Evolutionary conservation across 208 protist species (phyloP).

Genomic region (Lotmaria passim): DNA sequence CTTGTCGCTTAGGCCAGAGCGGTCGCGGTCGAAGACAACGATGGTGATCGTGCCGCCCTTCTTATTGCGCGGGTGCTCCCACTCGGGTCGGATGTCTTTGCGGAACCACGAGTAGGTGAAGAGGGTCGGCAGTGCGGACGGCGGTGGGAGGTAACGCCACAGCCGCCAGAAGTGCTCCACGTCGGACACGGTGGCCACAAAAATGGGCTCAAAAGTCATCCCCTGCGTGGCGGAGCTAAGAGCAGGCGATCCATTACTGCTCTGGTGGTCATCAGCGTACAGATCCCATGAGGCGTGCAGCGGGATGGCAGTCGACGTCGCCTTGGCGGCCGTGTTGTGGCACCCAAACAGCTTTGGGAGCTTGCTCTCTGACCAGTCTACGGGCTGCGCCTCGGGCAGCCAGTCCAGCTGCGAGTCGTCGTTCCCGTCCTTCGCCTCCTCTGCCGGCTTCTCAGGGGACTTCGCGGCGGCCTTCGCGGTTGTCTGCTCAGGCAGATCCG

Average conservation of each 20-base stretch:
- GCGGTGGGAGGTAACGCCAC: conserved; percentile 73
- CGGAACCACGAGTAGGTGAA: conserved; percentile 91
- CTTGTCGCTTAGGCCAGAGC: conserved; percentile 70
- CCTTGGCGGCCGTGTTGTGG: conserved; percentile 60
- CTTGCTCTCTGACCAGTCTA: conserved; percentile 55
- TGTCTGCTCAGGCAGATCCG: conserved; percentile 10
- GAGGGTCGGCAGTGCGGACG: conserved; percentile 55
- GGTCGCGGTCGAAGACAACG: conserved; percentile 83
- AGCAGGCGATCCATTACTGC: conserved; percentile 22
- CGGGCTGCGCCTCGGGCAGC: conserved; percentile 40
- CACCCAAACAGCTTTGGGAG: conserved; percentile 66
- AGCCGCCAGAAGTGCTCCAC: conserved; percentile 86
- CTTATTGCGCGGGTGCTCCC: conserved; percentile 87
- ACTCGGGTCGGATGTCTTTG: conserved; percentile 82
- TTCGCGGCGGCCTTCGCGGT: conserved; percentile 10
- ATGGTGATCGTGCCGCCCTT: conserved; percentile 85
- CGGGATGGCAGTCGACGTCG: conserved; percentile 50
- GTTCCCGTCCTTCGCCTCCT: conserved; percentile 20
- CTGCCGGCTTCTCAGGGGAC: conserved; percentile 10
- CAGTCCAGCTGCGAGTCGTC: conserved; percentile 39
- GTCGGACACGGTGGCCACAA: conserved; percentile 71
- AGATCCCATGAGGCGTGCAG: conserved; percentile 82
- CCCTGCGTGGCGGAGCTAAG: conserved; percentile 21
- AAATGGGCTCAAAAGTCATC: conserved; percentile 67
- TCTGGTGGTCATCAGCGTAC: conserved; percentile 80